Base-by-base conservation (phyloP, 495 filamentous ascomycete genomes). In the Immersiella caudata region DNA sequence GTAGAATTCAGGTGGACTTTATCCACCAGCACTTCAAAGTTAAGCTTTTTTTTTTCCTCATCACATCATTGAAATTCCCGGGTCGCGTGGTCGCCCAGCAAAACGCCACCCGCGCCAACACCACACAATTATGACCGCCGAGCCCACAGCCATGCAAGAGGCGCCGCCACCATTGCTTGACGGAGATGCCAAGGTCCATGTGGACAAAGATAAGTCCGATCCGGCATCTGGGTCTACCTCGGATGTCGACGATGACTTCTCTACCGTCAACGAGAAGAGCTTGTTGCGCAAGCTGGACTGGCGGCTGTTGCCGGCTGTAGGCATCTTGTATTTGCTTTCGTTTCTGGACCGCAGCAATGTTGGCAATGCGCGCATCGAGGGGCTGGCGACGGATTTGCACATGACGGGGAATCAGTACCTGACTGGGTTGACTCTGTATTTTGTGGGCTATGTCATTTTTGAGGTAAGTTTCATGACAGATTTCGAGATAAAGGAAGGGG, bases 331-430 rank as follows among this genome's bases (percentile, higher is more conserved):
- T 71, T 78, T 93, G 18, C 76, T 92, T 5, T 92, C 89, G 5
- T 93, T 93, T 65, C 77, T 93, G 21, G 90, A 93, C 70, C 82
- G 90, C 61, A 90, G 87, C 75, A 93, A 93, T 80, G 88, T 81
- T 50, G 82, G 82, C 56, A 85, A 85, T 65, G 84, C 83, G 0
- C 76, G 76, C 21, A 78, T 86, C 56, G 90, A 93, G 72, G 90
- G 90, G 24, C 80, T 94, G 56, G 78, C 85, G 0, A 79, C 68
- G 26, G 89, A 91, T 70, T 71, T 92, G 25, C 70, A 87, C 52
- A 92, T 92, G 82, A 88, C 86, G 46, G 89, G 88, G 2, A 85
- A 92, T 68, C 87, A 92, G 68, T 92, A 93, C 66, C 80, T 93
- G 0, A 89, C 87, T 4, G 86, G 89, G 0, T 76, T 93, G 40